phyloP scores from a whole-genome alignment of 192 early-diverging fungal genomes.

The Neocallimastix lanati region DNA sequence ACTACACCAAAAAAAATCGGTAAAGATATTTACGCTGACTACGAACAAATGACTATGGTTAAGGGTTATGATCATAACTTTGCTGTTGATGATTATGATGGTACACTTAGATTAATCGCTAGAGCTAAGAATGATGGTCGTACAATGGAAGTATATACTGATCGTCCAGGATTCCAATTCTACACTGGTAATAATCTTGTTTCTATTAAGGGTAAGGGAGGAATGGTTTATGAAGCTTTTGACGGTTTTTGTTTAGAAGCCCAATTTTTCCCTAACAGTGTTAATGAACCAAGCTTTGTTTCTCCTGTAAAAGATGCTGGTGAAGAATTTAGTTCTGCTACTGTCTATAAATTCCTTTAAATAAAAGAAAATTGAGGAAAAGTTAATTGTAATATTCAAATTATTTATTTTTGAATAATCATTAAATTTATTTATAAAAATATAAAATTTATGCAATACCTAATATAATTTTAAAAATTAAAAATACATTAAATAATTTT shows the following conservation, averaged over 20 bases:
- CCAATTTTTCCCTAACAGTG: slow-evolving; percentile 36
- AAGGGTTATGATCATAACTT: slow-evolving; percentile 75
- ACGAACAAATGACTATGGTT: slow-evolving; percentile 26
- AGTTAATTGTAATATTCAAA: no score
- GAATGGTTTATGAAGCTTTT: slow-evolving; percentile 22
- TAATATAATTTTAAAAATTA: no score
- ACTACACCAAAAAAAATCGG: slow-evolving; percentile 5
- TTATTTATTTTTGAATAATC: no score
- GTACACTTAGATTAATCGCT: neutral
- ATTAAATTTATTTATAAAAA: no score
- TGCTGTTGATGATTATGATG: slow-evolving; percentile 18
- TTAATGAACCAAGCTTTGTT: slow-evolving; percentile 19
- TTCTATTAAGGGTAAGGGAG: slow-evolving; percentile 17
- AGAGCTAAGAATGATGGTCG: slow-evolving; percentile 1
- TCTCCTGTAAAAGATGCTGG: neutral
- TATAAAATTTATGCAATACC: no score
- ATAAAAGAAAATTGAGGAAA: no score
- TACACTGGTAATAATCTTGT: slow-evolving; percentile 65
- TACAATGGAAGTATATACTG: slow-evolving; percentile 37
- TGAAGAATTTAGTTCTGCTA: neutral
- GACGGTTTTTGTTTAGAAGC: slow-evolving; percentile 54
- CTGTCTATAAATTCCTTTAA: neutral
- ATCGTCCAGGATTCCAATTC: slow-evolving; percentile 57
- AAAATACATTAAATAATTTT: no score
- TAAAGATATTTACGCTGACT: slow-evolving; percentile 32